A percentile compares a stretch with the other conserved stretches of the same genome.
Conservation (phyloP, 495 filamentous ascomycete genomes). For the Aspergillus ostianus region DNA sequence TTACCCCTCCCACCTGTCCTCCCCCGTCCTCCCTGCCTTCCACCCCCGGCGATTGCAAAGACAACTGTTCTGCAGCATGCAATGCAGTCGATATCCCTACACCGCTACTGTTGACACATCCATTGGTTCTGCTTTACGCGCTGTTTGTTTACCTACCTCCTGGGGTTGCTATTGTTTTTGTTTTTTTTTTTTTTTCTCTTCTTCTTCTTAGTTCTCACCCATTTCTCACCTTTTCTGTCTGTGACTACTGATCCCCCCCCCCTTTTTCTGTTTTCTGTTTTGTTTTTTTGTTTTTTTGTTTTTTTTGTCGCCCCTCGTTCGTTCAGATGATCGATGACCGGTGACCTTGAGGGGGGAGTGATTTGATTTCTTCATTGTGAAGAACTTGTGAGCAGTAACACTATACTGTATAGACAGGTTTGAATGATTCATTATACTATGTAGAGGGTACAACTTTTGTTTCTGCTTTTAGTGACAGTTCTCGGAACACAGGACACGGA, state of each 20-base stretch:
- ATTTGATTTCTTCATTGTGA: too few relatives aligned
- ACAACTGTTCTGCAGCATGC: neutral
- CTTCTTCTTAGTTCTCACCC: too few relatives aligned
- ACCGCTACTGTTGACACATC: conserved; percentile 17
- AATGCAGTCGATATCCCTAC: conserved; percentile 8
- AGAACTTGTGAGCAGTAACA: too few relatives aligned
- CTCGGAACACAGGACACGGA: neutral
- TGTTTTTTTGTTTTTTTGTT: too few relatives aligned
- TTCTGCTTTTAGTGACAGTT: neutral
- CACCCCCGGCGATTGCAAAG: neutral
- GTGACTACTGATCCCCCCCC: too few relatives aligned
- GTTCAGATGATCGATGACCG: too few relatives aligned
- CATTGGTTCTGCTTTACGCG: conserved; percentile 1
- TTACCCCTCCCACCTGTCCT: neutral
- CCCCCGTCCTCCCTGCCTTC: neutral
- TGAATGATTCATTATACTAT: neutral
- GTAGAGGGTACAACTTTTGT: neutral
- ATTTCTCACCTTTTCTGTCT: too few relatives aligned
- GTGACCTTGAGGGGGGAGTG: too few relatives aligned
- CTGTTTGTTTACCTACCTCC: neutral
- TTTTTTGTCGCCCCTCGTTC: too few relatives aligned
- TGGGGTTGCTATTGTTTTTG: neutral
- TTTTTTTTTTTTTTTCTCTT: neutral
- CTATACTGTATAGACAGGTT: neutral
- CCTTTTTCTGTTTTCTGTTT: too few relatives aligned